Conservation (phyloP, 2,329 filamentous ascomycete genomes). For the Simplicillium aogashimaense region DNA sequence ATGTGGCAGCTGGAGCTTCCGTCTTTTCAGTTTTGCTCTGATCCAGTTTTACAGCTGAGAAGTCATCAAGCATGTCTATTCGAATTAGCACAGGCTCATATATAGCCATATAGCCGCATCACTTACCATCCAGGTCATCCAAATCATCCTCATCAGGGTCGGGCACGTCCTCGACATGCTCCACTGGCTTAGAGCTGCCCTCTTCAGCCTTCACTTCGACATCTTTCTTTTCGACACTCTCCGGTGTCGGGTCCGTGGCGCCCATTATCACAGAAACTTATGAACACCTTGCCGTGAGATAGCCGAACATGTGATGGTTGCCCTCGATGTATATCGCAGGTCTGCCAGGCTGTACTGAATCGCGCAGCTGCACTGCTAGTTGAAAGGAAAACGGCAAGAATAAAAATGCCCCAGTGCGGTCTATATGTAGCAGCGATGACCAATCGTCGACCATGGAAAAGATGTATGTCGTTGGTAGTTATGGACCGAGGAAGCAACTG, state of each 20-base stretch:
- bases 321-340: too few relatives aligned
- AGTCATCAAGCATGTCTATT: conserved; percentile 85
- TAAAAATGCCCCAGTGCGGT: too few relatives aligned
- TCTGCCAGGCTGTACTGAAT: too few relatives aligned
- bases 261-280: conserved; percentile 8
- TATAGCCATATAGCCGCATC: background rate
- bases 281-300: background rate
- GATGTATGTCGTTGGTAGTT: background rate
- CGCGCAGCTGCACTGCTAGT: too few relatives aligned
- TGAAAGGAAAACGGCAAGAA: background rate
- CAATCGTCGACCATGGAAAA: too few relatives aligned
- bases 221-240: conserved; percentile 12
- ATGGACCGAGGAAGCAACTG: background rate
- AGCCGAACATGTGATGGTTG: too few relatives aligned
- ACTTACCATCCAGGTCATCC: conserved; percentile 78
- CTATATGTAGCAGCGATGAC: too few relatives aligned
- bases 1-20: conserved; percentile 14
- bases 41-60: conserved; percentile 53
- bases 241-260: conserved; percentile 8
- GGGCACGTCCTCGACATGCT: conserved; percentile 48
- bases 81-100: too few relatives aligned
- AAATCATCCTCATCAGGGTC: conserved; percentile 90
- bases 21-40: conserved; percentile 12
- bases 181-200: conserved; percentile 8
- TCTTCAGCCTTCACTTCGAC: conserved; percentile 11